Evolutionary conservation across 371 early-diverging fungal genomes (phyloP), one percentile per base, ranked within the genome.

Genomic region (Circinella minor): DNA sequence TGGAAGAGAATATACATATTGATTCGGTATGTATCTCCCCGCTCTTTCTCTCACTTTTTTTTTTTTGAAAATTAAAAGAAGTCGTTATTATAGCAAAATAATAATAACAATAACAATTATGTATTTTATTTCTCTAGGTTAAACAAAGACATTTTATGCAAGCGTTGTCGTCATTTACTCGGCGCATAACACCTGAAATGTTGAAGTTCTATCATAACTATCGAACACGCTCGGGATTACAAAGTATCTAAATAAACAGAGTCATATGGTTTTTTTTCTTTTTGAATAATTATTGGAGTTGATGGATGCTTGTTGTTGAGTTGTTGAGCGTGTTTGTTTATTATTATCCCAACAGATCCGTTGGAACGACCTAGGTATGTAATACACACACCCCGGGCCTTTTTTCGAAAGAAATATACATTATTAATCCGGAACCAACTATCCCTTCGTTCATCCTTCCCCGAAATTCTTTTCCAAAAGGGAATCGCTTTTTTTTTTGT

Each of bases 171-270:
- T 71, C 76, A 1, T 88, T 94, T 69, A 90, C 88, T 1, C 82
- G 91, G 54, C 88, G 96, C 34, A 96, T 97, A 64, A 94, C 96
- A n/a, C 87, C 84, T 1, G 96, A 96, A 68, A 96, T 98, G 95
- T 80, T 97, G 34, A 79, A 80, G 55, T 98, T 97, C 74, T 98
- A 96, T 73, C 90, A 89, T 20, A 80, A 89, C n/a, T 93, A 89
- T 68, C 81, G 85, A 66, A 67, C 74, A n/a, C 80, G 74, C 36
- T 88, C 89, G 15, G 86, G 84, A 65, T 66, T 88, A 18, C 86
- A 84, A 63, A 81, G 78, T 60, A 72, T 81, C 48, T 83, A 77
- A 69, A 51, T 43, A 27, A 27, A 27, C 1, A 27, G 47, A 15
- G 15, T 47, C 47, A 47, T 47, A 47, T 47, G 47, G 0, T 47